Evolutionary conservation across 805 yeast genomes (phyloP).

Genomic region (Candida maris): DNA sequence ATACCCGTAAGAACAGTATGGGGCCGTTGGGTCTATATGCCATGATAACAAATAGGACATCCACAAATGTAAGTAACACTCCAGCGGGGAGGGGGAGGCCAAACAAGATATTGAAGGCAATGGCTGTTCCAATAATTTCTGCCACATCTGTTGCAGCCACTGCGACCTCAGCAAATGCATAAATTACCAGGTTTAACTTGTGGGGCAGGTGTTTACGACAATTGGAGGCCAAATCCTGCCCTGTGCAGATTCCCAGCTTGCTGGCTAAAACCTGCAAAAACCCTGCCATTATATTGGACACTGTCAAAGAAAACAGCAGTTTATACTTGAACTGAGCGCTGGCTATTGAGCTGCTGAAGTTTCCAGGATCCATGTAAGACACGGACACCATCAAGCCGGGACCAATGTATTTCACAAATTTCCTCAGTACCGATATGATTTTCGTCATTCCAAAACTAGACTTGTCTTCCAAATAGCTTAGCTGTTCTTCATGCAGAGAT

Average conservation of each 20-base stretch:
- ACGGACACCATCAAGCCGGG: slow-evolving; percentile 95
- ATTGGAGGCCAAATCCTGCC: slow-evolving; percentile 83
- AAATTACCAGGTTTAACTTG: slow-evolving; percentile 56
- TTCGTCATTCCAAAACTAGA: slow-evolving; percentile 6
- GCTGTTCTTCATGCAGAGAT: background rate
- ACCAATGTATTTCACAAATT: slow-evolving; percentile 58
- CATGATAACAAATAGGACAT: slow-evolving; percentile 78
- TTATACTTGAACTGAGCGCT: slow-evolving; percentile 73
- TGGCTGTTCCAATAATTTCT: slow-evolving; percentile 97
- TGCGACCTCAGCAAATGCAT: slow-evolving; percentile 81
- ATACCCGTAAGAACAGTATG: slow-evolving; percentile 67
- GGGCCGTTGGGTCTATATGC: slow-evolving; percentile 87
- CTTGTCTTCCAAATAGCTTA: background rate
- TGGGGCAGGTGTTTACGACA: slow-evolving; percentile 73
- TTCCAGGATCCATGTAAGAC: slow-evolving; percentile 97
- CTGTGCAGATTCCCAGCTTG: slow-evolving; percentile 90
- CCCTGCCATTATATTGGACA: slow-evolving; percentile 84
- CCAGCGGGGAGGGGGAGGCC: slow-evolving; percentile 79
- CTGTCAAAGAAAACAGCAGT: slow-evolving; percentile 68
- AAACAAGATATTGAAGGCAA: slow-evolving; percentile 80
- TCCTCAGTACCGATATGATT: slow-evolving; percentile 21
- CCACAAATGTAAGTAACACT: slow-evolving; percentile 78
- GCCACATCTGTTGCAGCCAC: slow-evolving; percentile 95
- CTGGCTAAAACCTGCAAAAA: slow-evolving; percentile 82
- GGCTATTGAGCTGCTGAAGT: slow-evolving; percentile 90